These are phyloP conservation scores for Xylariaceae sp. DNA, from an alignment of 2,329 filamentous ascomycete species.

Conservation along the genomic window DNA sequence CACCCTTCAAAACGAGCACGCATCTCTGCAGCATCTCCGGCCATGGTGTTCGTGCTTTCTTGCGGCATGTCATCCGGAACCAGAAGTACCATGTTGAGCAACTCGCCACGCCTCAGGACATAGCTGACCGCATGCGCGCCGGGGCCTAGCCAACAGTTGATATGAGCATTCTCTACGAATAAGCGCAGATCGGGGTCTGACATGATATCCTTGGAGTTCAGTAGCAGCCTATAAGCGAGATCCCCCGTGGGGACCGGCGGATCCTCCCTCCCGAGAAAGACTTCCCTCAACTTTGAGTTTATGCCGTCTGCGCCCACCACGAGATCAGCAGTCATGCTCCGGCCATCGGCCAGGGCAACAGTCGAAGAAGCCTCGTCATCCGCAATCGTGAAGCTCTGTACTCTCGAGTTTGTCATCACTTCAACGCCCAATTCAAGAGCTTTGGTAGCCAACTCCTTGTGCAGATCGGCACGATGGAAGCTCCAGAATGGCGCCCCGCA, in stretches of 20 bases:
- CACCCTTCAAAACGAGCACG: constrained; percentile 49
- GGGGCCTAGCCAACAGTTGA: constrained; percentile 51
- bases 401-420: constrained; percentile 42
- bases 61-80: constrained; percentile 48
- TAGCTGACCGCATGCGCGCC: constrained; percentile 51
- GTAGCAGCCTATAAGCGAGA: constrained; percentile 46
- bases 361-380: constrained; percentile 35
- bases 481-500: constrained; percentile 47
- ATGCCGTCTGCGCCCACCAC: constrained; percentile 48
- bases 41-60: constrained; percentile 36
- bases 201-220: constrained; percentile 43
- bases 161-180: constrained; percentile 45
- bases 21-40: constrained; percentile 37
- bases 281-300: constrained; percentile 41
- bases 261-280: constrained; percentile 42
- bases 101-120: constrained; percentile 43
- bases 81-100: constrained; percentile 49
- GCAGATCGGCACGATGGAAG: constrained; percentile 52
- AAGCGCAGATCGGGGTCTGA: constrained; percentile 42
- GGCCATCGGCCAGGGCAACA: constrained; percentile 38
- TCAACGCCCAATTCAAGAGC: constrained; percentile 45
- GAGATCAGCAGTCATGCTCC: constrained; percentile 38
- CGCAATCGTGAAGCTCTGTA: constrained; percentile 39
- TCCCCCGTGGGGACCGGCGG: constrained; percentile 48
- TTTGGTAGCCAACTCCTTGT: constrained; percentile 43